These are phyloP conservation scores for Yamadazyma scolyti DNA, from an alignment of 805 yeast species.

Conservation along the genomic window DNA sequence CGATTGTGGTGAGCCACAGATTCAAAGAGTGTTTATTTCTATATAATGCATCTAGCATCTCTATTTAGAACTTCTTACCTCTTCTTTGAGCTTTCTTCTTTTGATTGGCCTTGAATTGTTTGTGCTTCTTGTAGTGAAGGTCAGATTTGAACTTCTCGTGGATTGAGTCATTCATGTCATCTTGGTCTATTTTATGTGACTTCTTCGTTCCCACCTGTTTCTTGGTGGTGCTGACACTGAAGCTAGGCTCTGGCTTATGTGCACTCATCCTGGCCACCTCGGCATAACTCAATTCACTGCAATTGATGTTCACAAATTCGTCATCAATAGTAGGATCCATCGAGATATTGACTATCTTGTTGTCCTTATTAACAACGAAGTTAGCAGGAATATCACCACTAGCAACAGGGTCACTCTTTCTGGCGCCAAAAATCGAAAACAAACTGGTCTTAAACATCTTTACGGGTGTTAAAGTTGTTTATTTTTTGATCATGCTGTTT, in stretches of 20 bases:
- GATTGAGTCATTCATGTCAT: slow-evolving; percentile 6
- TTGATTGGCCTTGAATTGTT: slow-evolving; percentile 11
- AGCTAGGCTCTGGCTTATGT: background rate
- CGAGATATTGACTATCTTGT: slow-evolving; percentile 25
- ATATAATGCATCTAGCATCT: slow-evolving; percentile 1
- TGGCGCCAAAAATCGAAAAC: slow-evolving; percentile 7
- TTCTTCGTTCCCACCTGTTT: background rate
- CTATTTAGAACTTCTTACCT: slow-evolving; percentile 4
- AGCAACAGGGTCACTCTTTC: background rate
- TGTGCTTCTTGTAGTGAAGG: slow-evolving; percentile 14
- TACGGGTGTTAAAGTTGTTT: no score
- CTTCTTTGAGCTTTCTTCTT: slow-evolving; percentile 9
- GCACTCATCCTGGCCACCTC: slow-evolving; percentile 28
- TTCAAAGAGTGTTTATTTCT: no score
- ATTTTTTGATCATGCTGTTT: no score
- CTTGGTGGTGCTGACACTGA: background rate
- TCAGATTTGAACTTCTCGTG: slow-evolving; percentile 15
- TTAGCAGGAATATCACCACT: slow-evolving; percentile 18
- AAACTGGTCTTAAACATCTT: slow-evolving; percentile 18
- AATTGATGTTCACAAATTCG: slow-evolving; percentile 35
- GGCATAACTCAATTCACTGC: slow-evolving; percentile 38
- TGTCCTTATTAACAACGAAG: slow-evolving; percentile 26
- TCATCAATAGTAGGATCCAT: slow-evolving; percentile 26
- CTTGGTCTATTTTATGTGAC: background rate
- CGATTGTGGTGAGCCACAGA: background rate